These are phyloP conservation scores for Jaapia argillacea DNA, from an alignment of 768 basidiomycete species.

Conservation along the genomic window DNA sequence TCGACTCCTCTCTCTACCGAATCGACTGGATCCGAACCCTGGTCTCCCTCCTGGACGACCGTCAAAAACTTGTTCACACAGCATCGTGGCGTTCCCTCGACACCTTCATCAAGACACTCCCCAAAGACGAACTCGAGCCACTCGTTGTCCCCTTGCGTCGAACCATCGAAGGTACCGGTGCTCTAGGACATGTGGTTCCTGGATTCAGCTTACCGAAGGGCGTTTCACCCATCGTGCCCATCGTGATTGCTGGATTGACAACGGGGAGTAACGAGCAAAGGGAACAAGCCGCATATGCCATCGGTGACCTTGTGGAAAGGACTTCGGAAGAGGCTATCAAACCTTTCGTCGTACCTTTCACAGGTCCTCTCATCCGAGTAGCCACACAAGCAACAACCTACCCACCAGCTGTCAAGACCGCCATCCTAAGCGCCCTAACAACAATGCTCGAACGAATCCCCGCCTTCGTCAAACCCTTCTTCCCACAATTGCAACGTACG, in stretches of 20 bases:
- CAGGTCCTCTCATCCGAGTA: slow-evolving; percentile 91
- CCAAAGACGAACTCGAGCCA: slow-evolving; percentile 89
- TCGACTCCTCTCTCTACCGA: slow-evolving; percentile 79
- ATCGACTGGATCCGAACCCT: slow-evolving; percentile 93
- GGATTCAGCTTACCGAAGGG: slow-evolving; percentile 86
- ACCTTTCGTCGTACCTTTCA: slow-evolving; percentile 91
- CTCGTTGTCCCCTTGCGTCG: slow-evolving; percentile 84
- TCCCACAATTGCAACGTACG: slow-evolving; percentile 93
- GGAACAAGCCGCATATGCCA: slow-evolving; percentile 92
- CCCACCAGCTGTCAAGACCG: slow-evolving; percentile 88
- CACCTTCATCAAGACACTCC: slow-evolving; percentile 77
- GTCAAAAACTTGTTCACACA: slow-evolving; percentile 61
- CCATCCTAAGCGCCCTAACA: slow-evolving; percentile 78
- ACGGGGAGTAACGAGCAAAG: slow-evolving; percentile 91
- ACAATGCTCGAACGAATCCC: slow-evolving; percentile 84
- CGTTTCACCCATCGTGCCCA: slow-evolving; percentile 71
- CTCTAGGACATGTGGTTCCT: slow-evolving; percentile 66
- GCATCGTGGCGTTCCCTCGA: slow-evolving; percentile 82
- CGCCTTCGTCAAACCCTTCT: slow-evolving; percentile 90
- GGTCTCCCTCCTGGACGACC: slow-evolving; percentile 74
- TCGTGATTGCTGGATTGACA: slow-evolving; percentile 87
- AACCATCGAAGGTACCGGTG: slow-evolving; percentile 78
- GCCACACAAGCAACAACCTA: slow-evolving; percentile 84
- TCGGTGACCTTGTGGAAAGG: slow-evolving; percentile 89
- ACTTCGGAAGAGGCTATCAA: slow-evolving; percentile 85